Percentiles rank a stretch among this genome's conserved stretches.
phyloP scores from a whole-genome alignment of 2,329 filamentous ascomycete species.

The Trichophyton equinum region DNA sequence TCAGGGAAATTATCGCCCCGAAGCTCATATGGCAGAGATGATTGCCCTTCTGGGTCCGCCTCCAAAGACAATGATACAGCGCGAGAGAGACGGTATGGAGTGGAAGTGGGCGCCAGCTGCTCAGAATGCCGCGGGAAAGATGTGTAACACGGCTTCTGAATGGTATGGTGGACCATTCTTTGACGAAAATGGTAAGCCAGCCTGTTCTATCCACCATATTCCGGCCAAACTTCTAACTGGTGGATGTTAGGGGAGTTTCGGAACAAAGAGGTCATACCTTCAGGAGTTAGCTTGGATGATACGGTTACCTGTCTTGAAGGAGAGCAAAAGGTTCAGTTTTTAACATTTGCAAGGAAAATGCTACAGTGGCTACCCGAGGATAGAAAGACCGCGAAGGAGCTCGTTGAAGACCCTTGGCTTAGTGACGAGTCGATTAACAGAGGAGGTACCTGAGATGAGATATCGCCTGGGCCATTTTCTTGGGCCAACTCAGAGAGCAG shows the following conservation, averaged over 20 bases:
- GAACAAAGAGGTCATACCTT: not conserved
- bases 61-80: constrained; percentile 25
- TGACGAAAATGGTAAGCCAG: constrained; percentile 21
- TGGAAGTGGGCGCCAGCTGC: constrained; percentile 5
- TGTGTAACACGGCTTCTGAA: constrained; percentile 6
- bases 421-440: not conserved
- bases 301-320: constrained; percentile 2
- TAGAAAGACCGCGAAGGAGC: constrained; percentile 20
- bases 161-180: constrained; percentile 21
- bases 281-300: not conserved
- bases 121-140: not conserved
- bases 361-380: constrained; percentile 24
- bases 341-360: constrained; percentile 21
- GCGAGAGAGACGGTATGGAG: constrained; percentile 20
- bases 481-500: not conserved
- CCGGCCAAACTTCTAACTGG: not conserved
- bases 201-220: not conserved
- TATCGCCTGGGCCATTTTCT: not conserved
- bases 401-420: constrained; percentile 21
- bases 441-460: not conserved
- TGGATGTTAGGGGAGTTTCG: not conserved
- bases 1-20: constrained; percentile 24
- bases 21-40: constrained; percentile 36
- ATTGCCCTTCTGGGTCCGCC: constrained; percentile 34
- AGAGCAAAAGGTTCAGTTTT: constrained; percentile 18